Evolutionary conservation across 257 asterid genomes (phyloP).

Genomic region (Nicotiana tabacum): DNA sequence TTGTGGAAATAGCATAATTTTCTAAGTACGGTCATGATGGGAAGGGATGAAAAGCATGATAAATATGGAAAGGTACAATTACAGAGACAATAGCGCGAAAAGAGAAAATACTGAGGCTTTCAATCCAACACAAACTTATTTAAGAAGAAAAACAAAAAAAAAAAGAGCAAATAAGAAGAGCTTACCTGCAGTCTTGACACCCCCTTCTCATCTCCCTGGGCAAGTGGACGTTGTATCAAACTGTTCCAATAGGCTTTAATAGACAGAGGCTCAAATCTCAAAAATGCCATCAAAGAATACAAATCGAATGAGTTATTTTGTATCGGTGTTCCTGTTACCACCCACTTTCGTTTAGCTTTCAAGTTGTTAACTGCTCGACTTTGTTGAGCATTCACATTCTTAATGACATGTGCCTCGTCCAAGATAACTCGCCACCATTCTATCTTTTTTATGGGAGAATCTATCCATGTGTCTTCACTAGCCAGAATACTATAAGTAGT

Average conservation of each 20-base stretch:
- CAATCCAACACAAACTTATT: slow-evolving; percentile 1
- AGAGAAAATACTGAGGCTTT: not conserved
- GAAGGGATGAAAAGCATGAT: not conserved
- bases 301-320: slow-evolving; percentile 68
- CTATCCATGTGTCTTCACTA: slow-evolving; percentile 37
- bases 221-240: slow-evolving; percentile 70
- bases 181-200: slow-evolving; percentile 67
- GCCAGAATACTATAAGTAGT: slow-evolving; percentile 70
- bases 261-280: slow-evolving; percentile 79
- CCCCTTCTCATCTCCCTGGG: slow-evolving; percentile 69
- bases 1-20: not conserved
- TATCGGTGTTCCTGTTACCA: slow-evolving; percentile 79
- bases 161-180: not conserved
- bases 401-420: slow-evolving; percentile 84
- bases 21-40: not conserved
- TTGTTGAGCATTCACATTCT: slow-evolving; percentile 61
- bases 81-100: not conserved
- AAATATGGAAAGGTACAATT: not conserved
- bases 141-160: not conserved
- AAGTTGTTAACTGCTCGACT: slow-evolving; percentile 61
- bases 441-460: slow-evolving; percentile 59
- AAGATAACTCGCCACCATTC: slow-evolving; percentile 83
- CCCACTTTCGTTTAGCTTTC: slow-evolving; percentile 73
- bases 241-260: slow-evolving; percentile 58
- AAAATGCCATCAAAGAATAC: slow-evolving; percentile 64